Conservation (phyloP, 306 rosid genomes). For the Ormosia emarginata region DNA sequence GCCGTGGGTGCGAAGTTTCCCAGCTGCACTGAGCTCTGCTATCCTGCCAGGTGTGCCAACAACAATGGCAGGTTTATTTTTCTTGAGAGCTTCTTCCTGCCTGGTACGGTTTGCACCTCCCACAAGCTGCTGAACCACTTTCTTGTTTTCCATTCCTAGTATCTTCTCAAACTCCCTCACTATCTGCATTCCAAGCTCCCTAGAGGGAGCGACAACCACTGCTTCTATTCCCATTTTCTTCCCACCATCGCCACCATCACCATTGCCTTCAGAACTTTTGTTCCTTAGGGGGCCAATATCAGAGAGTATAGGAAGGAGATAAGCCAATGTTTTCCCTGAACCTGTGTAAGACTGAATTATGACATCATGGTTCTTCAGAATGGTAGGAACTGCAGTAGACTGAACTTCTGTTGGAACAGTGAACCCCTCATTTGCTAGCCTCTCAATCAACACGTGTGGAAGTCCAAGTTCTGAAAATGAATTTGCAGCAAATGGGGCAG, state of each 20-base stretch:
- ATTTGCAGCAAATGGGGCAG: conserved; percentile 63
- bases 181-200: conserved; percentile 98
- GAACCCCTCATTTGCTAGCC: conserved; percentile 74
- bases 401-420: conserved; percentile 82
- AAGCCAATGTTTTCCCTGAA: conserved; percentile 89
- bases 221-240: conserved; percentile 78
- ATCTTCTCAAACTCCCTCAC: conserved; percentile 94
- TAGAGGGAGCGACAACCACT: conserved; percentile 86
- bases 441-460: conserved; percentile 55
- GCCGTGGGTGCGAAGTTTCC: conserved; percentile 84
- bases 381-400: conserved; percentile 77
- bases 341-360: conserved; percentile 97
- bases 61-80: conserved; percentile 81
- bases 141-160: conserved; percentile 64
- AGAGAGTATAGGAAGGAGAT: conserved; percentile 78
- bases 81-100: conserved; percentile 93
- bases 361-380: conserved; percentile 65
- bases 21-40: conserved; percentile 87
- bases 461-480: conserved; percentile 87
- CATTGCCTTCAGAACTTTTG: conserved; percentile 1
- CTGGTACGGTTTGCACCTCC: conserved; percentile 92
- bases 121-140: conserved; percentile 87
- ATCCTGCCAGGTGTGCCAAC: conserved; percentile 97
- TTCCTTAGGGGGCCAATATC: conserved; percentile 62
- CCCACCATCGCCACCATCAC: conserved; percentile 38